These are phyloP conservation scores for Vinca minor DNA, from an alignment of 257 asterid genomes.

Conservation along the genomic window DNA sequence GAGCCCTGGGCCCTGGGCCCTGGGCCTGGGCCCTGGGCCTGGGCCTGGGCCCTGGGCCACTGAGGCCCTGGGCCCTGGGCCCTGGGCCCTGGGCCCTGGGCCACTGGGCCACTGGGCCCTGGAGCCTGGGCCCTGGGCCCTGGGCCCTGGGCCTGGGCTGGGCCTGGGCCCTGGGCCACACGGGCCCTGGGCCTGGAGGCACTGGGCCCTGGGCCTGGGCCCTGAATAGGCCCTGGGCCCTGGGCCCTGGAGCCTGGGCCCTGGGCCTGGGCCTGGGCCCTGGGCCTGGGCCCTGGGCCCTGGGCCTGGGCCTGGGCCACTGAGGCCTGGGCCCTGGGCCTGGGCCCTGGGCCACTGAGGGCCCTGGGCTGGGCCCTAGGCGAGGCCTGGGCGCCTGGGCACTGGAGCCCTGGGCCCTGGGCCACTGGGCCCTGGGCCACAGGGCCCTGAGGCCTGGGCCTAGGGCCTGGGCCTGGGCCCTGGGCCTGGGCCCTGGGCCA, in stretches of 20 bases:
- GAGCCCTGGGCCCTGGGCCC: neutral
- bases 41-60: conserved; percentile 1
- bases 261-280: too few species aligned
- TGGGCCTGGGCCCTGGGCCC: too few species aligned
- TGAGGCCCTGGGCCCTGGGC: conserved; percentile 11
- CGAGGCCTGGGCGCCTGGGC: too few species aligned
- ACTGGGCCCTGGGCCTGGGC: neutral
- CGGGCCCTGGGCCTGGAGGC: too few species aligned
- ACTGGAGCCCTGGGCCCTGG: too few species aligned
- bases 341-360: too few species aligned
- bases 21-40: neutral
- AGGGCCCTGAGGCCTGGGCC: neutral
- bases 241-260: too few species aligned
- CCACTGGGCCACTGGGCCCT: neutral
- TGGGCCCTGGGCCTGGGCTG: neutral
- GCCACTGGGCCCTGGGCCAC: too few species aligned
- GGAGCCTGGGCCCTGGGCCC: neutral
- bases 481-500: neutral
- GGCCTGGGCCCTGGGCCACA: neutral
- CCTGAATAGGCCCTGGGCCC: neutral
- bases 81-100: conserved; percentile 1
- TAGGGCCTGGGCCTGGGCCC: conserved; percentile 1
- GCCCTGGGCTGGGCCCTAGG: too few species aligned
- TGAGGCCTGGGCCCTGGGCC: too few species aligned
- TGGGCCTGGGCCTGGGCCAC: too few species aligned